Conservation (phyloP, 306 rosid species). For the barrel medic (Medicago truncatula) region MtrunA17r5.0-ANR NC_053049.1:2775001-2775500, state of each 20-base stretch:
- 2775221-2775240: constrained; percentile 98
- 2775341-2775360: constrained; percentile 98
- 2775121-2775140: constrained; percentile 99
- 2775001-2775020: constrained; percentile 97
- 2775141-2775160: constrained; percentile 97
- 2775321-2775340: constrained; percentile 99
- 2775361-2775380: constrained; percentile 96
- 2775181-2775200: constrained; percentile 97
- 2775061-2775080: constrained; percentile 97
- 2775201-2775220: constrained; percentile 96
- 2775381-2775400: constrained; percentile 99
- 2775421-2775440: constrained; percentile 96
- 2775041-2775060: constrained; percentile 97
- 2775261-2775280: constrained; percentile 99
- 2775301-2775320: constrained; percentile 99
- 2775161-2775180: constrained; percentile 99
- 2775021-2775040: constrained; percentile 98
- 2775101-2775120: constrained; percentile 98
- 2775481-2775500: constrained; percentile 99
- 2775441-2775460: constrained; percentile 99
- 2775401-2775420: constrained; percentile 96
- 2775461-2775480: constrained; percentile 99
- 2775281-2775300: constrained; percentile 99
- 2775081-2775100: constrained; percentile 99
- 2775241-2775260: constrained; percentile 93